Conservation (phyloP, 805 yeast genomes). For the Ogataea pignaliae region DNA sequence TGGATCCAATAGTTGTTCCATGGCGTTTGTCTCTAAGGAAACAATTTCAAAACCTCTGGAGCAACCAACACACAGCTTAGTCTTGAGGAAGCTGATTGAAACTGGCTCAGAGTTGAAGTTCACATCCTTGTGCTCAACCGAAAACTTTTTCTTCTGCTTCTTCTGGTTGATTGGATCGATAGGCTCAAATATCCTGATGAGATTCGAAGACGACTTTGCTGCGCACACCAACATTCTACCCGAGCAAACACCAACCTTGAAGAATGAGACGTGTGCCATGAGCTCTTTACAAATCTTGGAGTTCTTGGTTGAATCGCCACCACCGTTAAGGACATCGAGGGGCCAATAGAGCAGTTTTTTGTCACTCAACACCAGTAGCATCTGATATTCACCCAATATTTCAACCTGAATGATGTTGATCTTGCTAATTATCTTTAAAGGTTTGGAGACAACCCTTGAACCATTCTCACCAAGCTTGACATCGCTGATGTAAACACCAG, state of each 20-base stretch:
- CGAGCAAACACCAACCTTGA: slow-evolving; percentile 88
- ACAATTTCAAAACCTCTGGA: slow-evolving; percentile 95
- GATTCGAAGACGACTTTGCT: slow-evolving; percentile 75
- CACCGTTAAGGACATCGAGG: slow-evolving; percentile 55
- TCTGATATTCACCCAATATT: slow-evolving; percentile 85
- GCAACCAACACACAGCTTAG: slow-evolving; percentile 91
- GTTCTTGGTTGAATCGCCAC: slow-evolving; percentile 44
- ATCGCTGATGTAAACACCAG: slow-evolving; percentile 83
- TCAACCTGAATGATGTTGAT: slow-evolving; percentile 83
- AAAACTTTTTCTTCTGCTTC: slow-evolving; percentile 66
- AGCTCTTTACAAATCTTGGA: slow-evolving; percentile 70
- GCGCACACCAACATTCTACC: slow-evolving; percentile 88
- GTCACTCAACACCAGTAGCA: slow-evolving; percentile 76
- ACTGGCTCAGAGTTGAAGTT: slow-evolving; percentile 85
- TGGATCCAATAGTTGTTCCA: slow-evolving; percentile 91
- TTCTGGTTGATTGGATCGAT: slow-evolving; percentile 62
- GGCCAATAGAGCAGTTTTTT: slow-evolving; percentile 76
- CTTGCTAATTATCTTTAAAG: slow-evolving; percentile 69
- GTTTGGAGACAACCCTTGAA: slow-evolving; percentile 55
- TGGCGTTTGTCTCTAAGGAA: slow-evolving; percentile 74
- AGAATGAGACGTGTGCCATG: slow-evolving; percentile 82
- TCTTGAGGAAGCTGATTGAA: slow-evolving; percentile 83
- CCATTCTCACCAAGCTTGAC: slow-evolving; percentile 49
- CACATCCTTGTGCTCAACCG: slow-evolving; percentile 68
- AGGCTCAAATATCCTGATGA: slow-evolving; percentile 84